phyloP scores from a whole-genome alignment of 2,329 filamentous ascomycete species.

The Diaporthe amygdali region DNA sequence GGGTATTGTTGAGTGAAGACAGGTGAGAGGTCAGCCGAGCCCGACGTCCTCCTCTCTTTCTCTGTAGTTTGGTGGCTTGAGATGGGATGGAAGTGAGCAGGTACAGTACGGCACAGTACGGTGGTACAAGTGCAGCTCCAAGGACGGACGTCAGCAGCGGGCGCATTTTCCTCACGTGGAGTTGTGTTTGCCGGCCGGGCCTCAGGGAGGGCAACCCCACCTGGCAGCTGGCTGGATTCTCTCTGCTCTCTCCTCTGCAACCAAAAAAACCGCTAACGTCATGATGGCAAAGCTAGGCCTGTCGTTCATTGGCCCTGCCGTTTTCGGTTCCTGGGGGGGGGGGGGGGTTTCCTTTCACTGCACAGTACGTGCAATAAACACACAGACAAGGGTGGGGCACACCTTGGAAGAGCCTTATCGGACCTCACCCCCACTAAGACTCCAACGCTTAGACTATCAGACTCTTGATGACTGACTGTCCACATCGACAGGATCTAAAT shows the following conservation, averaged over 20 bases:
- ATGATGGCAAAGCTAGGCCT: not conserved
- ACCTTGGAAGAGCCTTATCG: constrained; percentile 9
- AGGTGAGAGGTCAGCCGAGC: not conserved
- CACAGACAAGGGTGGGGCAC: not conserved
- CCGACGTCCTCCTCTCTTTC: not conserved
- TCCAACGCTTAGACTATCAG: not conserved
- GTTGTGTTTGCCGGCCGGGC: not conserved
- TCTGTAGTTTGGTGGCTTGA: not conserved
- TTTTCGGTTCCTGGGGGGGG: not conserved
- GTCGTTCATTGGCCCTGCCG: not conserved
- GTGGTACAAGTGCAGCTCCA: not conserved
- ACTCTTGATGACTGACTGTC: not conserved
- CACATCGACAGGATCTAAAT: not conserved
- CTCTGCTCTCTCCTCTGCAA: not conserved
- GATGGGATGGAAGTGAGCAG: not conserved
- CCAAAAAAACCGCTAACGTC: not conserved
- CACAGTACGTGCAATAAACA: too few species aligned
- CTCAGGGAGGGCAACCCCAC: not conserved
- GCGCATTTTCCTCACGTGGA: constrained; percentile 6
- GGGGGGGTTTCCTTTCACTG: not conserved
- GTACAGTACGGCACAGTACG: not conserved
- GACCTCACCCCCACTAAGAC: constrained; percentile 6
- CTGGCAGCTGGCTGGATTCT: not conserved
- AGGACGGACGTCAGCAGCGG: not conserved
- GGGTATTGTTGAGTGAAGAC: not conserved